Base-by-base conservation (phyloP, 2,329 filamentous ascomycete species). In the Alternaria sp. region DNA sequence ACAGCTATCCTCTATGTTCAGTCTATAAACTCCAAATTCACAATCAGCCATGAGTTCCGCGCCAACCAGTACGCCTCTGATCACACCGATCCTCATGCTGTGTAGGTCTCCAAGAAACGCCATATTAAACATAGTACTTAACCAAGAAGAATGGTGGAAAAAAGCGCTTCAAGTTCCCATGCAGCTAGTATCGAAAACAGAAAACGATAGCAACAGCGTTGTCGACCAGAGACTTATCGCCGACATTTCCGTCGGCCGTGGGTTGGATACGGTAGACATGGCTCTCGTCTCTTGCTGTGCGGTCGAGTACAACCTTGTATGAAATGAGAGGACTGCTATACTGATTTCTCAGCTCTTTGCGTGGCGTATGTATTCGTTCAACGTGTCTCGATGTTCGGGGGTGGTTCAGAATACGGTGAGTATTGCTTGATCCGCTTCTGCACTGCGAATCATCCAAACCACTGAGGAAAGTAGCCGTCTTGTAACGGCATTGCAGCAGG, bases 401-500 rank as follows among this genome's bases (percentile, higher is more conserved):
- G 38, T 12, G 38, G 38, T 22, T 11, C 38, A 41, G 9, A 22
- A 11, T 42, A 3, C 16, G 5, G 24, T 24, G 11, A 20, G 9
- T 8, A 22, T 32, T 22, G n/a, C 20, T 32, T 42, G 43, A 36
- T 26, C 41, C 11, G 28, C 2, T n/a, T 3, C 22, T 22, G n/a
- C 8, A 20, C 18, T 5, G 34, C 41, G 51, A 8, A 57, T 66
- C 60, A 63, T 42, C 62, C 62, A 7, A 52, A 62, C 69, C 69
- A 71, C 22, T 61, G 58, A 18, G 68, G 60, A 44, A 70, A 69
- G 26, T 68, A 72, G 44, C 56, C 66, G 7, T 61, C 67, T 26
- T 68, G 65, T 20, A 64, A 59, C 1, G 64, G 66, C 41, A 71
- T 66, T 5, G 67, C 63, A 34, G 51, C 61, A 34, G 68, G 66